Percentiles rank a stretch among this genome's conserved stretches.
These are phyloP conservation scores for Gleditsia sinensis DNA, from an alignment of 306 rosid species.

Conservation along the genomic window DNA sequence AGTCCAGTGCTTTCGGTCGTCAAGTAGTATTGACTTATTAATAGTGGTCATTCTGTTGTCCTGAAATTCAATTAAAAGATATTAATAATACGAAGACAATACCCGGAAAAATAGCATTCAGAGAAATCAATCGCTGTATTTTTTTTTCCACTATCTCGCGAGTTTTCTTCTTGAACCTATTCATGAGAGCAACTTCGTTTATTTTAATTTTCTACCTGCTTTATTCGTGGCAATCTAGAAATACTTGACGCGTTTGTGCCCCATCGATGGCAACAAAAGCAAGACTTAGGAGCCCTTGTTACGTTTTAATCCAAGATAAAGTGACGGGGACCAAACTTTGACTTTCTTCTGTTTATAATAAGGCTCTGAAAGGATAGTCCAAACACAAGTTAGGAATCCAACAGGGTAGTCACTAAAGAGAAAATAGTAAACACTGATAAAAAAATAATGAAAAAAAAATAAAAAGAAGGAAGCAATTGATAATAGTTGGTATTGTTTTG, in stretches of 20 bases:
- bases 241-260: not conserved
- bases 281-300: not conserved
- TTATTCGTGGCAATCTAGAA: not conserved
- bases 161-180: not conserved
- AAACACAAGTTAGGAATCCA: not conserved
- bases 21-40: not conserved
- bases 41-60: not conserved
- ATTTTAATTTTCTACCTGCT: not conserved
- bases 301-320: not conserved
- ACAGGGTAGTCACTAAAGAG: not conserved
- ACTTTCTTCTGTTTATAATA: not conserved
- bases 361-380: constrained; percentile 1
- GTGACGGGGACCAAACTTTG: not conserved
- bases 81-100: not conserved
- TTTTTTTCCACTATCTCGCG: not conserved
- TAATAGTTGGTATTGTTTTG: too few relatives aligned
- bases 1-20: too few relatives aligned
- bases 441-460: too few relatives aligned
- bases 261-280: constrained; percentile 18
- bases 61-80: not conserved
- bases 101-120: not conserved
- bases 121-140: not conserved
- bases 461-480: not conserved
- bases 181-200: not conserved
- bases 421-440: too few relatives aligned